A percentile compares a stretch with the other conserved stretches of the same genome.
phyloP scores from a whole-genome alignment of 148 eudicot species.

The Suaeda aralocaspica region DNA sequence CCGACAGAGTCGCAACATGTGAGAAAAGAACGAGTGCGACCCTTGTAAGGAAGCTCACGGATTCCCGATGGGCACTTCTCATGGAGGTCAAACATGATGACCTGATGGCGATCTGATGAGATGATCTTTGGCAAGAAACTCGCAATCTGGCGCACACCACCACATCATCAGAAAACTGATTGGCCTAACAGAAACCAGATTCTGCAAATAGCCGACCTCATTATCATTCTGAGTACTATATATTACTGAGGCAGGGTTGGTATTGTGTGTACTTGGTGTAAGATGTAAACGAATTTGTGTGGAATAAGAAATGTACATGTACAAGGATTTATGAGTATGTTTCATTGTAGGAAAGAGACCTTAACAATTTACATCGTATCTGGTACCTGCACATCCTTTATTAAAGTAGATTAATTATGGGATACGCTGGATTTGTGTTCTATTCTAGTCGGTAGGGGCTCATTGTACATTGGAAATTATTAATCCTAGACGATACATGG shows the following conservation, averaged over 20 bases:
- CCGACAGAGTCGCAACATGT: slow-evolving; percentile 71
- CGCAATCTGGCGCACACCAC: slow-evolving; percentile 39
- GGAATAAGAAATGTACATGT: slow-evolving; percentile 19
- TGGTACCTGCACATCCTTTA: slow-evolving; percentile 7
- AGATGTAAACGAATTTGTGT: slow-evolving; percentile 7
- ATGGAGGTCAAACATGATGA: slow-evolving; percentile 64
- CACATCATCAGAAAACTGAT: slow-evolving; percentile 48
- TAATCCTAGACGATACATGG: no score
- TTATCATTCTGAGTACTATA: slow-evolving; percentile 39
- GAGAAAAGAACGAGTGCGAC: slow-evolving; percentile 60
- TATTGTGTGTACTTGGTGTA: slow-evolving; percentile 18
- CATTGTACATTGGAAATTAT: no score
- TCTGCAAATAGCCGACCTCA: slow-evolving; percentile 71
- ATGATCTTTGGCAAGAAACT: slow-evolving; percentile 90
- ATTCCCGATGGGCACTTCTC: slow-evolving; percentile 39
- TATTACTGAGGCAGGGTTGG: slow-evolving; percentile 1
- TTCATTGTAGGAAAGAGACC: neutral
- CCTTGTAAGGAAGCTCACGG: slow-evolving; percentile 54
- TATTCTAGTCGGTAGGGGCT: neutral
- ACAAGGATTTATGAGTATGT: neutral
- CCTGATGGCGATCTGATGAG: slow-evolving; percentile 93
- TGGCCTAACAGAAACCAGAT: slow-evolving; percentile 46
- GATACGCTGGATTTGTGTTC: slow-evolving; percentile 8
- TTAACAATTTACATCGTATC: slow-evolving; percentile 8
- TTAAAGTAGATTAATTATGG: slow-evolving; percentile 7